phyloP scores from a whole-genome alignment of 1,284 basidiomycete species.

The Vanrija humicola region DNA sequence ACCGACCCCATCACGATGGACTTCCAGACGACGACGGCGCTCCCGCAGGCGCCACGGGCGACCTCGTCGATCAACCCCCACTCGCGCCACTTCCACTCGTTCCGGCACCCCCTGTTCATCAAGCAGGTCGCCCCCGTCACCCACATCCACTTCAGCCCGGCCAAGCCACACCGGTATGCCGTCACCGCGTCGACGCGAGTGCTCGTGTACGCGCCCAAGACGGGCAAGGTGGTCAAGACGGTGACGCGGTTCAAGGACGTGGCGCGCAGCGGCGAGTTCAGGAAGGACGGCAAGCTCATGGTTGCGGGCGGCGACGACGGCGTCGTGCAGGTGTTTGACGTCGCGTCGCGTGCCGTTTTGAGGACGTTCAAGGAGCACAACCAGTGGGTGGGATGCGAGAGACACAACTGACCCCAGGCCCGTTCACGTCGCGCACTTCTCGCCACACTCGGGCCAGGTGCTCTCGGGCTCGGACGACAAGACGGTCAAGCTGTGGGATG shows the following conservation, averaged over 20 bases:
- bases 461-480: constrained; percentile 96
- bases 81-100: constrained; percentile 48
- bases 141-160: constrained; percentile 79
- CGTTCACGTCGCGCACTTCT: constrained; percentile 92
- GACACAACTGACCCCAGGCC: constrained; percentile 52
- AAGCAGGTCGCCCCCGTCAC: constrained; percentile 94
- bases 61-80: constrained; percentile 43
- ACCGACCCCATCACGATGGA: constrained; percentile 33
- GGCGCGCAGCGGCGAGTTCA: constrained; percentile 78
- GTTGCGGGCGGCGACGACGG: constrained; percentile 95
- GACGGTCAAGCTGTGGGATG: constrained; percentile 90
- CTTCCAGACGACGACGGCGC: constrained; percentile 41
- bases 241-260: constrained; percentile 96
- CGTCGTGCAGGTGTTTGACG: constrained; percentile 93
- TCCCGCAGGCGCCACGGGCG: constrained; percentile 42
- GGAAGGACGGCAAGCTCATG: constrained; percentile 89
- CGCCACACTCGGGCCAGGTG: constrained; percentile 73
- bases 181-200: constrained; percentile 92
- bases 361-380: constrained; percentile 88
- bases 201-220: constrained; percentile 92
- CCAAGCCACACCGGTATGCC: constrained; percentile 86
- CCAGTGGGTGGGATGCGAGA: constrained; percentile 53
- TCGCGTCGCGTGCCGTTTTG: constrained; percentile 89
- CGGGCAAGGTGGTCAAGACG: constrained; percentile 91
- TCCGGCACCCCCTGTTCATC: constrained; percentile 55